Conservation (phyloP, 129 eudicot species). For the Centrapalus pauciflorus region DNA sequence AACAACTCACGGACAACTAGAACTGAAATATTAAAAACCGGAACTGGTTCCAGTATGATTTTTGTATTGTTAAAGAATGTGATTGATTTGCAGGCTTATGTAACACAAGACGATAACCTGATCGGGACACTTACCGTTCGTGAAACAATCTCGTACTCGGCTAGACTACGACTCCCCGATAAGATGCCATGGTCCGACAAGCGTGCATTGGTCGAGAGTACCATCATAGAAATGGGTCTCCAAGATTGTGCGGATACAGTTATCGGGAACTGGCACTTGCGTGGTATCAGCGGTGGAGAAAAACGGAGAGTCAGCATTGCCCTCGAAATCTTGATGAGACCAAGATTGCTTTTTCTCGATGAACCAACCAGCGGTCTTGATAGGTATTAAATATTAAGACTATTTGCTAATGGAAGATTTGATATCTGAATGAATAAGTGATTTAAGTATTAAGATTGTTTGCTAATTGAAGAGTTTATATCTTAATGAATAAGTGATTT, state of each 20-base stretch:
- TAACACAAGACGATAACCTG: constrained; percentile 95
- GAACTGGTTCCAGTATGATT: too few species aligned
- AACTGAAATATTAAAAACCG: too few species aligned
- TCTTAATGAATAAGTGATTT: too few species aligned
- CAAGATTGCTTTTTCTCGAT: constrained; percentile 86
- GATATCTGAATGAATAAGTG: background rate
- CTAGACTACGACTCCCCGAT: constrained; percentile 77
- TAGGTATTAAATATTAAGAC: constrained; percentile 44
- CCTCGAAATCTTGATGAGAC: constrained; percentile 91
- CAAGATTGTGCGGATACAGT: constrained; percentile 99
- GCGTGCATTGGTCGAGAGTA: constrained; percentile 79
- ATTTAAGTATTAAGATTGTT: too few species aligned
- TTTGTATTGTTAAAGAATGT: too few species aligned
- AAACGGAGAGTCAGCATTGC: constrained; percentile 94
- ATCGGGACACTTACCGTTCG: constrained; percentile 98
- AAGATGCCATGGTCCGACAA: constrained; percentile 81
- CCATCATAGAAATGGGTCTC: constrained; percentile 95
- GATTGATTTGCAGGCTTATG: constrained; percentile 67
- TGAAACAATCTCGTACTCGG: constrained; percentile 90
- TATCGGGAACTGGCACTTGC: constrained; percentile 94
- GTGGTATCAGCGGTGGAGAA: constrained; percentile 97
- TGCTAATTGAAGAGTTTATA: too few species aligned
- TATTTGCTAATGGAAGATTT: background rate
- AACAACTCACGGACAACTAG: too few species aligned
- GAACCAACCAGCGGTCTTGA: constrained; percentile 99